Percentiles rank a stretch among this genome's conserved stretches.
Conservation (phyloP, 148 eudicot genomes). For the Mesembryanthemum crystallinum region DNA sequence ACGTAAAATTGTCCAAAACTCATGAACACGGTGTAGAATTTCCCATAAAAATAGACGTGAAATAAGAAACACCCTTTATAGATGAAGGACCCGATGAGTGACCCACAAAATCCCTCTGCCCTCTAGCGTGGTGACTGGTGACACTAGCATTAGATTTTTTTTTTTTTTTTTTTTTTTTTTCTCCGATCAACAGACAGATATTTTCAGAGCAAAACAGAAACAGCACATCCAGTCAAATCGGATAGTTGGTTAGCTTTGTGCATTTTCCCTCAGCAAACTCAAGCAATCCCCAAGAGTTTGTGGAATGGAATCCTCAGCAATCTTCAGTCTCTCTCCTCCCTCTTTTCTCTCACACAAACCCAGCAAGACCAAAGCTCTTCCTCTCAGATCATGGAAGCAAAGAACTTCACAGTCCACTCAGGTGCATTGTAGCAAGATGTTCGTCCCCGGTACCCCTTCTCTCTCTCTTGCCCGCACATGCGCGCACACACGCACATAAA, state of each 20-base stretch:
- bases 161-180: too few species aligned
- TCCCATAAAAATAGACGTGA: too few species aligned
- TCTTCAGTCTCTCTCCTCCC: slow-evolving; percentile 46
- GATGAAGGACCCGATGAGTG: too few species aligned
- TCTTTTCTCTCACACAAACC: slow-evolving; percentile 39
- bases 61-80: too few species aligned
- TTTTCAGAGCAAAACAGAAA: not conserved
- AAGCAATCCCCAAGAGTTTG: not conserved
- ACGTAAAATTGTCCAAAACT: too few species aligned
- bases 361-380: slow-evolving; percentile 25
- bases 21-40: too few species aligned
- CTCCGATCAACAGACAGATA: not conserved
- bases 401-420: slow-evolving; percentile 34
- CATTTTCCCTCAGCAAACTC: not conserved
- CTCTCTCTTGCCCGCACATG: not conserved
- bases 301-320: slow-evolving; percentile 50
- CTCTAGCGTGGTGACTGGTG: too few species aligned
- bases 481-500: not conserved
- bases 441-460: slow-evolving; percentile 65
- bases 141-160: too few species aligned
- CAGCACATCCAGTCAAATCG: slow-evolving; percentile 1
- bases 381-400: slow-evolving; percentile 39
- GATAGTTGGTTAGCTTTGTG: not conserved
- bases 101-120: too few species aligned
- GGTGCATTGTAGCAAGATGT: slow-evolving; percentile 77